These are phyloP conservation scores for Monosporascus cannonballus DNA, from an alignment of 2,329 filamentous ascomycete genomes.

Conservation along the genomic window DNA sequence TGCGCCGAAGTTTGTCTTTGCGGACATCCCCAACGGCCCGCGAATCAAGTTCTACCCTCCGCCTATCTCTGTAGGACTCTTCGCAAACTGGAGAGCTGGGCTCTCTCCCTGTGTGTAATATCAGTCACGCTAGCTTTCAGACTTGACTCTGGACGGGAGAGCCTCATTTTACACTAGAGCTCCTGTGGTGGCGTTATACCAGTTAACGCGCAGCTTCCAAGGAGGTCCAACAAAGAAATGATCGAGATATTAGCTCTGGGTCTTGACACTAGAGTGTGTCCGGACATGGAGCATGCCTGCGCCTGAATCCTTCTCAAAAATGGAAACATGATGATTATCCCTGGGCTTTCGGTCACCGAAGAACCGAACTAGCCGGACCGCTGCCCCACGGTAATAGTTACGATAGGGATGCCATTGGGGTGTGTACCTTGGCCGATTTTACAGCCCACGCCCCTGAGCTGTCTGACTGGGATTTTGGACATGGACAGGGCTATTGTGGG, in stretches of 20 bases:
- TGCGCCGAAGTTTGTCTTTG: not conserved
- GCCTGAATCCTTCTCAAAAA: conserved; percentile 20
- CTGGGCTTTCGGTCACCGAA: conserved; percentile 40
- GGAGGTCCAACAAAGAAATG: not conserved
- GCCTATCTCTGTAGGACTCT: not conserved
- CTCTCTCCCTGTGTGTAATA: no score
- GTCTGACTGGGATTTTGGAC: not conserved
- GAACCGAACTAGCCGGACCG: conserved; percentile 29
- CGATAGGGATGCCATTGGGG: conserved; percentile 17
- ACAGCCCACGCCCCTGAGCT: not conserved
- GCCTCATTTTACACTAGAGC: not conserved
- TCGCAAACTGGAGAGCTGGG: no score
- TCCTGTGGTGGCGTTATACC: not conserved
- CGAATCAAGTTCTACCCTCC: not conserved
- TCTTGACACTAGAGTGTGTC: not conserved
- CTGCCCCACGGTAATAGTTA: conserved; percentile 24
- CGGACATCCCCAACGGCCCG: not conserved
- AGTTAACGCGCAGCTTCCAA: not conserved
- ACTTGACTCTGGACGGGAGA: not conserved
- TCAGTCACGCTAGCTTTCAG: no score
- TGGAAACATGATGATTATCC: conserved; percentile 30
- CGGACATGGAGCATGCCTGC: not conserved
- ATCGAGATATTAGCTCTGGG: not conserved
- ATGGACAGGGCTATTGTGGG: conserved; percentile 1
- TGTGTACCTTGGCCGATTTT: not conserved